These are phyloP conservation scores for Penicillium sp. DNA, from an alignment of 2,329 filamentous ascomycete species.

Conservation along the genomic window DNA sequence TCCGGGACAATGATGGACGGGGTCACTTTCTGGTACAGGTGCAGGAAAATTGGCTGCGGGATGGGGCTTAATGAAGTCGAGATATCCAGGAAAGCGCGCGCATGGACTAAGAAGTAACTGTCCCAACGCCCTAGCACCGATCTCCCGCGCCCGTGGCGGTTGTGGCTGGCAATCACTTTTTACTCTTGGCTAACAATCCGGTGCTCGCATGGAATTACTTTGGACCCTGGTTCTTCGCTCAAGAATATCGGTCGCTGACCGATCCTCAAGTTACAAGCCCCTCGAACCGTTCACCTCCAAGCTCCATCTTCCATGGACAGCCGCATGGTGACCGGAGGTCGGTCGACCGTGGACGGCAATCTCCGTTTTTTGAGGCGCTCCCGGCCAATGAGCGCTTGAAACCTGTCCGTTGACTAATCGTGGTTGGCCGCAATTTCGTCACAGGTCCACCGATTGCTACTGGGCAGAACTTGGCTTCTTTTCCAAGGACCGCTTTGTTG, in stretches of 20 bases:
- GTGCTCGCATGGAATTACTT: neutral
- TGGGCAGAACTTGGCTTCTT: constrained; percentile 9
- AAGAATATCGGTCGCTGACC: neutral
- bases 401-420: constrained; percentile 8
- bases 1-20: constrained; percentile 6
- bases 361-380: constrained; percentile 11
- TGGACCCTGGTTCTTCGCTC: neutral
- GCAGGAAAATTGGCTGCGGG: neutral
- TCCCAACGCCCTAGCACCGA: constrained; percentile 15
- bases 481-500: constrained; percentile 14
- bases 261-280: neutral
- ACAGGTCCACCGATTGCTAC: neutral
- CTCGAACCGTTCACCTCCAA: neutral
- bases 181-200: neutral
- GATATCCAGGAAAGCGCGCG: neutral
- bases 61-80: neutral
- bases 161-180: constrained; percentile 12
- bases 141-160: constrained; percentile 18
- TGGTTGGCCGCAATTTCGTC: constrained; percentile 12
- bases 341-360: constrained; percentile 12
- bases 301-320: constrained; percentile 3
- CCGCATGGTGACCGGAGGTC: constrained; percentile 5
- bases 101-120: neutral
- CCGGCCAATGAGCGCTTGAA: constrained; percentile 6
- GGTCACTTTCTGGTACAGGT: neutral